Evolutionary conservation across 208 protist species (phyloP), one percentile per base, ranked within the genome.

Genomic region (Blastocrithidia nonstop): DNA sequence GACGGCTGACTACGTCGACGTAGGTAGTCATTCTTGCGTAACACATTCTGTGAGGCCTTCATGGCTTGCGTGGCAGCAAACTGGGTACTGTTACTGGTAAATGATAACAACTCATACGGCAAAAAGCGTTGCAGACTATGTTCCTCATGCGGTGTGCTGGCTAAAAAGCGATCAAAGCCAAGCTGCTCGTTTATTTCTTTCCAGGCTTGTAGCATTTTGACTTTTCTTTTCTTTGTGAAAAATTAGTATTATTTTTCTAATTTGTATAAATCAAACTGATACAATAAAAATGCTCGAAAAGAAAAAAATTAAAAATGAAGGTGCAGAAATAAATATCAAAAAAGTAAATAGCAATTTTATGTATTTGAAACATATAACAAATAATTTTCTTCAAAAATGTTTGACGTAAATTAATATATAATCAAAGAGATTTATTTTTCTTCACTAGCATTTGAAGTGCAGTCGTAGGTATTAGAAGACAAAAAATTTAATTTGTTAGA

Each of bases 121-220:
- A 70, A 65, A 21, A 48, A 17, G 17, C 61, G 61, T n/a, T 45
- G 31, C 15, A 61, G 9, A 25, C 46, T 33, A 29, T 28, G 45
- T 22, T 31, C 13, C 4, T 55, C 46, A 38, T 57, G 56, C 1
- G 56, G 56, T 19, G 64, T 75, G 23, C 72, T 71, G 2, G 70
- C 64, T 44, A 78, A 61, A 44, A 77, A 83, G 23, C 53, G 51
- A 49, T 88, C 71, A 0, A 88, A 45, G 8, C 62, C 78, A 16
- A 66, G 16, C 42, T 72, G 47, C 26, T 41, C 51, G 35, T 71
- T 57, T 29, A 54, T 54, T 24, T 45, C 27, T 1, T 22, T 19
- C 27, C n/a, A n/a, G n/a, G n/a, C n/a, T n/a, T 66, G 50, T 2
- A 64, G 7, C 26, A 32, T 51, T 21, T 17, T 40, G n/a, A 43